phyloP scores from a whole-genome alignment of 345 rosid species.

The Carallia brachiata region DNA sequence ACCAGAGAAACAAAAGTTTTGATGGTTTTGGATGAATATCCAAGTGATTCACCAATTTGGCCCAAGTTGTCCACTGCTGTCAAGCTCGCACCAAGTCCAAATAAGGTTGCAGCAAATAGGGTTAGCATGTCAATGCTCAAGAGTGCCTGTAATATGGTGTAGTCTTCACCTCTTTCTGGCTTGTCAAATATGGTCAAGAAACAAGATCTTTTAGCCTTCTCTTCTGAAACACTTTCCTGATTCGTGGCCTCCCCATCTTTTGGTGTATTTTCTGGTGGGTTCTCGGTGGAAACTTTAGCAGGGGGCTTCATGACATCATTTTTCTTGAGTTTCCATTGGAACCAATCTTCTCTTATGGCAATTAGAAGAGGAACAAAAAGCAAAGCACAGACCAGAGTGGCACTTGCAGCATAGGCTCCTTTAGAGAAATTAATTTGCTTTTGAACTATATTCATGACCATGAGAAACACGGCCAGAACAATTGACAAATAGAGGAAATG shows the following conservation, averaged over 20 bases:
- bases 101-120: slow-evolving; percentile 57
- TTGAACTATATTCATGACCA: slow-evolving; percentile 57
- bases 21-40: slow-evolving; percentile 58
- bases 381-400: slow-evolving; percentile 42
- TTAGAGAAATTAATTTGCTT: slow-evolving; percentile 47
- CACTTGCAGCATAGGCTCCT: slow-evolving; percentile 49
- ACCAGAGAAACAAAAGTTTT: slow-evolving; percentile 71
- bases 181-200: slow-evolving; percentile 46
- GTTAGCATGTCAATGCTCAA: slow-evolving; percentile 68
- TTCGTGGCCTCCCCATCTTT: background rate
- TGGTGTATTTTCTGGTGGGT: slow-evolving; percentile 5
- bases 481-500: slow-evolving; percentile 59
- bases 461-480: slow-evolving; percentile 65
- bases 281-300: slow-evolving; percentile 14
- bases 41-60: slow-evolving; percentile 86
- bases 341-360: slow-evolving; percentile 56
- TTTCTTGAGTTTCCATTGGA: slow-evolving; percentile 51
- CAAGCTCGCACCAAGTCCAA: slow-evolving; percentile 75
- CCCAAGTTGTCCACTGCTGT: slow-evolving; percentile 87
- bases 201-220: slow-evolving; percentile 40
- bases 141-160: slow-evolving; percentile 82
- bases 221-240: background rate
- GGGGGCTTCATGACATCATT: slow-evolving; percentile 29
- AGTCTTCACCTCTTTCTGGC: slow-evolving; percentile 82
- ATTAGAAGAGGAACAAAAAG: slow-evolving; percentile 66